Percentiles rank a stretch among this genome's conserved stretches.
These are phyloP conservation scores for Thuja plicata DNA, from an alignment of 83 land plant genomes.

Conservation along the genomic window DNA sequence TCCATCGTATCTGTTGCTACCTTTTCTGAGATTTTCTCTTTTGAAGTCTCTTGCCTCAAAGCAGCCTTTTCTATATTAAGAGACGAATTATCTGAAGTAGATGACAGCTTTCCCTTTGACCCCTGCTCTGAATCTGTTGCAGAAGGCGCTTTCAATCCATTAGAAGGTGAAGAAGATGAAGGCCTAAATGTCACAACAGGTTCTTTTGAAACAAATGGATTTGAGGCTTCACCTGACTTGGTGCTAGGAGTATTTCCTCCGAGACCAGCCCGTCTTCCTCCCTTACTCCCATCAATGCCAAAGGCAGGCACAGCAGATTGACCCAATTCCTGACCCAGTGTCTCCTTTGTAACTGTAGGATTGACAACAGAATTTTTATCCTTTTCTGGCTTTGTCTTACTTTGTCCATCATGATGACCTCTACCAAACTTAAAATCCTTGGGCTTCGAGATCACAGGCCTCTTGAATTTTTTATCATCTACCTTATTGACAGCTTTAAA, in stretches of 20 bases:
- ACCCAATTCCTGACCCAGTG: neutral
- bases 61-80: constrained; percentile 29
- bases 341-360: constrained; percentile 3
- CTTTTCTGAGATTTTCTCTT: constrained; percentile 25
- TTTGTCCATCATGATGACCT: constrained; percentile 21
- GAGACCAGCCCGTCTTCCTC: constrained; percentile 7
- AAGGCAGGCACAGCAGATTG: constrained; percentile 18
- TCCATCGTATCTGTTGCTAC: constrained; percentile 35
- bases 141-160: constrained; percentile 14
- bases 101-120: constrained; percentile 43
- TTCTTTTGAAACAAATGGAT: constrained; percentile 18
- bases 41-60: constrained; percentile 10
- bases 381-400: constrained; percentile 23
- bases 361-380: constrained; percentile 7
- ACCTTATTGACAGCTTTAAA: constrained; percentile 30
- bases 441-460: constrained; percentile 20
- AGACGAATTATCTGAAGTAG: constrained; percentile 25
- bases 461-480: constrained; percentile 45
- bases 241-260: constrained; percentile 10
- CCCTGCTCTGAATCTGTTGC: constrained; percentile 21
- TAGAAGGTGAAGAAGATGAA: constrained; percentile 15
- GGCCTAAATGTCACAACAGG: neutral
- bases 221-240: constrained; percentile 20
- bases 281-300: constrained; percentile 20
- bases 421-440: constrained; percentile 32